Conservation (phyloP, 2,329 filamentous ascomycete species). For the Paecilomyces fulvus region DNA sequence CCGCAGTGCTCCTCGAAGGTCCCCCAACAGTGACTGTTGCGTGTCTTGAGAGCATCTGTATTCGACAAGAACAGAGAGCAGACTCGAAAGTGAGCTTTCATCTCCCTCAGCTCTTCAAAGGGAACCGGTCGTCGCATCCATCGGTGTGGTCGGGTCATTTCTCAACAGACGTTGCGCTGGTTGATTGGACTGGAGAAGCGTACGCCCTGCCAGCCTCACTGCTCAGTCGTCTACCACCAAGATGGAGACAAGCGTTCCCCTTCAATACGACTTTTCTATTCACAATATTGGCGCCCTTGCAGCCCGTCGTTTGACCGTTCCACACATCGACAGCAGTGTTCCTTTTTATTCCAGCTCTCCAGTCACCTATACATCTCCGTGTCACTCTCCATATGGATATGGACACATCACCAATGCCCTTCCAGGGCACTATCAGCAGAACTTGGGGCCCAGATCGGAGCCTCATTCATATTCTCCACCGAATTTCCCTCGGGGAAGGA, state of each 20-base stretch:
- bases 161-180: neutral
- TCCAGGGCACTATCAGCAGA: conserved; percentile 23
- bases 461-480: conserved; percentile 26
- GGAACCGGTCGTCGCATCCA: neutral
- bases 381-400: conserved; percentile 27
- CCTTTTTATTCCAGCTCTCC: conserved; percentile 30
- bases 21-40: neutral
- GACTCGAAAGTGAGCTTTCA: neutral
- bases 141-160: neutral
- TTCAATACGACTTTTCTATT: conserved; percentile 31
- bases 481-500: conserved; percentile 30
- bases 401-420: conserved; percentile 25
- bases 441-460: conserved; percentile 19
- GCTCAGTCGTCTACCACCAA: conserved; percentile 4
- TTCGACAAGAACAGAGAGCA: neutral
- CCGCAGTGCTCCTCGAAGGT: neutral
- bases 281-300: conserved; percentile 28
- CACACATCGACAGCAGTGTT: conserved; percentile 24
- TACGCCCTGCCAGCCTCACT: neutral
- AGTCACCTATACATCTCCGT: conserved; percentile 28
- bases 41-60: neutral
- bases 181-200: neutral
- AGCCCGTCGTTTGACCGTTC: conserved; percentile 30
- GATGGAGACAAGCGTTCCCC: conserved; percentile 35
- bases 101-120: neutral